Evolutionary conservation across 805 yeast species (phyloP).

Genomic region (Kazachstania martiniae): DNA sequence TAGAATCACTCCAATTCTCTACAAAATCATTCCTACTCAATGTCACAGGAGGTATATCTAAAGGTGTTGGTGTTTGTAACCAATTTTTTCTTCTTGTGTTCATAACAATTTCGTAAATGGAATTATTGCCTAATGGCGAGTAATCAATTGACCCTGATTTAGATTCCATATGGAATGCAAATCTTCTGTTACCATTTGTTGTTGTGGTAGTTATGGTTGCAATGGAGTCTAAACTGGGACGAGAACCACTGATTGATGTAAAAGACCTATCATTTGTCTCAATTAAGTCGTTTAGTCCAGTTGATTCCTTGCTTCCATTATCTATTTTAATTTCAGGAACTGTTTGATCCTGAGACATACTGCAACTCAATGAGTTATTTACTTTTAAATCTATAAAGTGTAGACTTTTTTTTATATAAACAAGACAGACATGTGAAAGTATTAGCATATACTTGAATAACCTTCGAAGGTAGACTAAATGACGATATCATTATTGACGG

Average conservation of each 20-base stretch:
- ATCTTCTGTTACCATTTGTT: constrained; percentile 4
- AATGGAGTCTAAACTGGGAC: too few relatives aligned
- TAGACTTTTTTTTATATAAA: not conserved
- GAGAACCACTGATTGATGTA: not conserved
- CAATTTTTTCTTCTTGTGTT: constrained; percentile 28
- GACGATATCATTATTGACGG: too few relatives aligned
- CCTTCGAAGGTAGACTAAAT: too few relatives aligned
- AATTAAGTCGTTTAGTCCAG: not conserved
- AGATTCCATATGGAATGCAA: constrained; percentile 4
- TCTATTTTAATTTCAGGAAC: constrained; percentile 3
- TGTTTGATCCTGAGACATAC: not conserved
- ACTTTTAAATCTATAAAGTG: not conserved
- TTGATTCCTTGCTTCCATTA: not conserved
- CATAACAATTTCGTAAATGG: constrained; percentile 62
- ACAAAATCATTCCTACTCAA: constrained; percentile 39
- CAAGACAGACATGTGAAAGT: too few relatives aligned
- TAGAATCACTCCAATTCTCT: constrained; percentile 33
- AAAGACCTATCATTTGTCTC: not conserved
- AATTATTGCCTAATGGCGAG: constrained; percentile 37
- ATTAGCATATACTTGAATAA: too few relatives aligned
- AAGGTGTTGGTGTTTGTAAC: constrained; percentile 57
- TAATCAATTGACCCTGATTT: constrained; percentile 24
- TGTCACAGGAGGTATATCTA: constrained; percentile 77
- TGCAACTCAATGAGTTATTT: not conserved
- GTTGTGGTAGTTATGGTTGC: constrained; percentile 4